Evolutionary conservation across 176 grass and related monocot genomes (phyloP).

Genomic region (sorghum (Sorghum bicolor)): Sorghum_bicolor_NCBIv3 NC_012874.2:5813501-5814000

Average conservation of each 20-base stretch:
- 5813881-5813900: background rate
- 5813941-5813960: background rate
- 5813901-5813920: background rate
- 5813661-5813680: too few species aligned
- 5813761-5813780: background rate
- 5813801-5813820: background rate
- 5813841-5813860: background rate
- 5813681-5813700: too few species aligned
- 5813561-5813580: background rate
- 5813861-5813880: background rate
- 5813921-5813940: background rate
- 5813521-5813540: background rate
- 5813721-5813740: too few species aligned
- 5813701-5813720: too few species aligned
- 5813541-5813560: background rate
- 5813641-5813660: too few species aligned
- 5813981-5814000: background rate
- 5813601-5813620: too few species aligned
- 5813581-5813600: too few species aligned
- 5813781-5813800: background rate
- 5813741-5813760: background rate
- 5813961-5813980: background rate
- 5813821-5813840: rapidly evolving
- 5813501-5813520: background rate
- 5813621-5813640: too few species aligned